Evolutionary conservation across 2,329 filamentous ascomycete species (phyloP).

Genomic region (Lasiodiplodia theobromae): DNA sequence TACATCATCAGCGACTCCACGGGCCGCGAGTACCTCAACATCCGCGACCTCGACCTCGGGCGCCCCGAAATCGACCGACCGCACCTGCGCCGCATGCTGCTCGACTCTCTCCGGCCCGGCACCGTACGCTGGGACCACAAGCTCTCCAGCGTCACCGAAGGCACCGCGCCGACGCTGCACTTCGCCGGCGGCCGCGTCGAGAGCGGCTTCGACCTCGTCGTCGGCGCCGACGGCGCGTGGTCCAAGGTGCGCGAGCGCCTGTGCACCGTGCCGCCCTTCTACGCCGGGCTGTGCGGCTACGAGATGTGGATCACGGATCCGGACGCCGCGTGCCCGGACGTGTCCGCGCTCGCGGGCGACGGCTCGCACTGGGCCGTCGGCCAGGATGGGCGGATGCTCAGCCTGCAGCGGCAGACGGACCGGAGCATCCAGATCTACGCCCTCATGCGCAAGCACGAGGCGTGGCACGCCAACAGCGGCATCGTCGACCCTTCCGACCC

Average conservation of each 20-base stretch:
- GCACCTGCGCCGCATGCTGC: slow-evolving; percentile 53
- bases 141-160: too few relatives aligned
- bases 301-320: slow-evolving; percentile 54
- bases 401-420: slow-evolving; percentile 57
- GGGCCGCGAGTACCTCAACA: slow-evolving; percentile 34
- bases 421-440: slow-evolving; percentile 54
- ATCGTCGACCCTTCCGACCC: slow-evolving; percentile 51
- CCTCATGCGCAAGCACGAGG: slow-evolving; percentile 48
- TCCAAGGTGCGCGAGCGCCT: slow-evolving; percentile 45
- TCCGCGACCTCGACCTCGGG: slow-evolving; percentile 37
- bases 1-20: slow-evolving; percentile 47
- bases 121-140: slow-evolving; percentile 54
- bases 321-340: slow-evolving; percentile 51
- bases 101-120: slow-evolving; percentile 54
- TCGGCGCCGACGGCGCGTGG: slow-evolving; percentile 59
- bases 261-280: slow-evolving; percentile 51
- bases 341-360: slow-evolving; percentile 55
- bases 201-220: slow-evolving; percentile 52
- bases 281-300: slow-evolving; percentile 55
- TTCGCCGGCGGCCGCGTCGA: slow-evolving; percentile 29
- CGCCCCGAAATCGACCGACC: slow-evolving; percentile 63
- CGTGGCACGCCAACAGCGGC: slow-evolving; percentile 45
- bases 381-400: slow-evolving; percentile 41
- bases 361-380: slow-evolving; percentile 17
- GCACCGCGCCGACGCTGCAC: not conserved